These are phyloP conservation scores for Nymphaea thermarum DNA, from an alignment of 164 flowering plant genomes.

Conservation along the genomic window DNA sequence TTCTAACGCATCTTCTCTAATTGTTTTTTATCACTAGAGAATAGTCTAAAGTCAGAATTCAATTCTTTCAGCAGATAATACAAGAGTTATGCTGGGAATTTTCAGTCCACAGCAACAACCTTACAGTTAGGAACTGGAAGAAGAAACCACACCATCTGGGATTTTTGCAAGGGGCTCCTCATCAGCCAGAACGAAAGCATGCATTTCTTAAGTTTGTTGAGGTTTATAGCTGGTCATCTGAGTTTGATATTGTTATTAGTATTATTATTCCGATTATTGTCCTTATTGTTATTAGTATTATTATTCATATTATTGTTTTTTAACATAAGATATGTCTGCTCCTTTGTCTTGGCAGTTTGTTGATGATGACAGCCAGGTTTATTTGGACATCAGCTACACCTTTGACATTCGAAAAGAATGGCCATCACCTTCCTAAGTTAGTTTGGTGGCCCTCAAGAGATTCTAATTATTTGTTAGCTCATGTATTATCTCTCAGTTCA, in stretches of 20 bases:
- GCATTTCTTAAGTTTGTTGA: neutral
- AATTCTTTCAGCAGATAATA: conserved; percentile 25
- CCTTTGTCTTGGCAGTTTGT: neutral
- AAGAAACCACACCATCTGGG: conserved; percentile 43
- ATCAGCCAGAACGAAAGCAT: conserved; percentile 42
- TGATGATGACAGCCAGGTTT: neutral
- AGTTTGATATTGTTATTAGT: too few species aligned
- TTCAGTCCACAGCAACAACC: conserved; percentile 44
- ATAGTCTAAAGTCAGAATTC: too few species aligned
- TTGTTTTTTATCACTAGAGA: neutral
- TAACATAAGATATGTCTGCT: neutral
- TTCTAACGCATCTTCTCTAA: neutral
- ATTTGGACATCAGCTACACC: conserved; percentile 10
- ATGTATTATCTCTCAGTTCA: too few species aligned
- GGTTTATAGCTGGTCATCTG: neutral
- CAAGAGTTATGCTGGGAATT: conserved; percentile 43
- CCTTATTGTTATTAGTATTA: too few species aligned
- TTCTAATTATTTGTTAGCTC: neutral
- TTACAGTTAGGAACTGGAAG: conserved; percentile 27
- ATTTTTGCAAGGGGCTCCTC: conserved; percentile 41
- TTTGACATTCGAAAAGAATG: conserved; percentile 46
- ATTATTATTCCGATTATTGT: neutral
- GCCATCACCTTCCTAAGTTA: conserved; percentile 13
- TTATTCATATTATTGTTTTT: too few species aligned
- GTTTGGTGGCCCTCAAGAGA: neutral